Base-by-base conservation (phyloP, 2,329 filamentous ascomycete species). In the Nothophoma quercina region DNA sequence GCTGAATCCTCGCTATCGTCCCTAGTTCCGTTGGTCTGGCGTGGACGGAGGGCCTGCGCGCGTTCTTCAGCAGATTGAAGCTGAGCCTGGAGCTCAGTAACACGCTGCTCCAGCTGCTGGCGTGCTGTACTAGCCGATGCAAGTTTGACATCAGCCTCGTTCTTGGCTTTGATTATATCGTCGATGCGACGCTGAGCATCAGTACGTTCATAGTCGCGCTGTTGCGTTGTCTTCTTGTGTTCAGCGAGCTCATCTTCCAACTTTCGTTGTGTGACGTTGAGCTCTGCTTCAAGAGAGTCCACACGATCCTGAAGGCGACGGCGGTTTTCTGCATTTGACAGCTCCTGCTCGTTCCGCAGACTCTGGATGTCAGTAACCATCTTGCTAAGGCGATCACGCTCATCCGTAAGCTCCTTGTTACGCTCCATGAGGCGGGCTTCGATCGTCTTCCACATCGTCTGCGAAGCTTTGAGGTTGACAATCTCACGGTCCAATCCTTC, bases 121-220 rank as follows among this genome's bases (percentile, higher is more conserved):
- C 89, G 87, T 38, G 86, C 90, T 1, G 93, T 96, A 80, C 96
- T 96, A 19, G 88, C 86, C 21, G 88, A 87, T 36, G 95, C 86
- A 43, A 96, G 84, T 64, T 97, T 92, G 73, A 98, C 93, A 35
- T 93, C 90, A 42, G 88, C 86, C 55, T 91, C 86, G 62, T 90
- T 83, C 32, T 97, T 80, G 64, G 86, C 93, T 25, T 87, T 81
- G 58, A 93, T 88, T 36, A 99, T 84, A 67, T 98, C 93, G 62
- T 99, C 93, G 55, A 98, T 95, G 43, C 93, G 87, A 74, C 92
- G 95, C 72, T 96, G 91, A 42, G 85, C 87, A 71, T 98, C 91
- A 60, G 91, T 88, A 33, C 88, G 85, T 56, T 99, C 95, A 58
- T 90, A 97, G 68, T 98, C 93, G 66, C 96, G 92, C 51, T 93